phyloP scores from a whole-genome alignment of 1,284 basidiomycete species.

The Pascua guehoae region DNA sequence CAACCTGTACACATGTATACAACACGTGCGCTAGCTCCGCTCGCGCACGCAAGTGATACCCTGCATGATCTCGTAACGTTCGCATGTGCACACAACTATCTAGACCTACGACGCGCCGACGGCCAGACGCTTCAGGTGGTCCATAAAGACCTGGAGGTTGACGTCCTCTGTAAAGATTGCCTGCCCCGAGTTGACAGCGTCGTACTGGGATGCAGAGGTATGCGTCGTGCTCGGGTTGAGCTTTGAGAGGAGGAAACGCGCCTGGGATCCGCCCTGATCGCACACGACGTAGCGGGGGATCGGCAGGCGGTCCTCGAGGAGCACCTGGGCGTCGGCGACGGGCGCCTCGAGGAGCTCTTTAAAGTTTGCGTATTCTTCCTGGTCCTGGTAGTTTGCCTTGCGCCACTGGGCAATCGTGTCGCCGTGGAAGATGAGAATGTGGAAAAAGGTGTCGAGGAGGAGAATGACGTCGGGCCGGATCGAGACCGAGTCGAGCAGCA shows the following conservation, averaged over 20 bases:
- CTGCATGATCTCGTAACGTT: too few relatives aligned
- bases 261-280: conserved; percentile 96
- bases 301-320: conserved; percentile 91
- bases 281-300: conserved; percentile 97
- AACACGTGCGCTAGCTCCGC: too few relatives aligned
- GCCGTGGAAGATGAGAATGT: conserved; percentile 99
- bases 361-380: conserved; percentile 98
- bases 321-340: conserved; percentile 69
- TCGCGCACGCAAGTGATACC: too few relatives aligned
- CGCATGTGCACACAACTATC: background rate
- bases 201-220: conserved; percentile 78
- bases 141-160: conserved; percentile 94
- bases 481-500: conserved; percentile 93
- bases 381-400: conserved; percentile 98
- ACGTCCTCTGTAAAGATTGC: conserved; percentile 99
- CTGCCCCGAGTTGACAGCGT: conserved; percentile 69
- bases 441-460: conserved; percentile 99
- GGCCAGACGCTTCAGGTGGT: conserved; percentile 77
- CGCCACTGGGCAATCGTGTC: conserved; percentile 97
- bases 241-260: conserved; percentile 93
- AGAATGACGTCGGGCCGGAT: conserved; percentile 96
- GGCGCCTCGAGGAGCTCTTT: conserved; percentile 89
- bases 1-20: too few relatives aligned
- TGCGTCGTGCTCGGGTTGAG: conserved; percentile 98
- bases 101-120: conserved; percentile 37